Base-by-base conservation (phyloP, 768 basidiomycete genomes). In the Coprinopsis sp. region DNA sequence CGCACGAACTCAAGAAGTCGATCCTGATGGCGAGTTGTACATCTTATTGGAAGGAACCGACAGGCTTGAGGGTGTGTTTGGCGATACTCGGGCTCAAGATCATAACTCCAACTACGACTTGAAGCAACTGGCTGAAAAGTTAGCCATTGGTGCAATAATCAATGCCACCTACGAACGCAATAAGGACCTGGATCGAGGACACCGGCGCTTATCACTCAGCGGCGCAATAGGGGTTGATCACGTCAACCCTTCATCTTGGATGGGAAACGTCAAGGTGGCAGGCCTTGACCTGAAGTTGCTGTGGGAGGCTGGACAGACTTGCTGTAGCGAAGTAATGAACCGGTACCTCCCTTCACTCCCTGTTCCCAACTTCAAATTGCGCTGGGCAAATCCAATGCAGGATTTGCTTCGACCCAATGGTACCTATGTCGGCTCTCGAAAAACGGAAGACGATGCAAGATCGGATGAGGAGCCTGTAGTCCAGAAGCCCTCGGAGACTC, bases 21-120 rank as follows among this genome's bases (percentile, higher is more conserved):
- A 59, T 34, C 44, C 47, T 22, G 16, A 33, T 3, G 18, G 51
- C 4, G 6, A 24, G 3, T 55, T 56, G 39, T 54, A 51, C 31
- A 56, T 63, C 14, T 40, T 54, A 6, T 46, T 47, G 33, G 56
- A 50, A 27, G 60, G 64, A 1, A 54, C 56, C 2, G 62, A 64
- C 37, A 52, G 60, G 3, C 50, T 66, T 10, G 59, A 66, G 46
- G 33, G 39, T 7, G 34, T 64, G 0, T 66, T 64, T 39, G 53
- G 48, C 10, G 33, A 56, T 44, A 37, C 31, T 19, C 52, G 54
- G 3, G 59, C 58, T 3, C 53, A 51, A 11, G 57, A 59, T 43
- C 59, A 60, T 49, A 34, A 51, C 3, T 42, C 44, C 0, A 60
- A 63, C 37, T 60, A 52, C 50, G 58, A 60, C 49, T 51, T 54